These are phyloP conservation scores for Mucor circinelloides DNA, from an alignment of 371 early-diverging fungal genomes.

Conservation along the genomic window DNA sequence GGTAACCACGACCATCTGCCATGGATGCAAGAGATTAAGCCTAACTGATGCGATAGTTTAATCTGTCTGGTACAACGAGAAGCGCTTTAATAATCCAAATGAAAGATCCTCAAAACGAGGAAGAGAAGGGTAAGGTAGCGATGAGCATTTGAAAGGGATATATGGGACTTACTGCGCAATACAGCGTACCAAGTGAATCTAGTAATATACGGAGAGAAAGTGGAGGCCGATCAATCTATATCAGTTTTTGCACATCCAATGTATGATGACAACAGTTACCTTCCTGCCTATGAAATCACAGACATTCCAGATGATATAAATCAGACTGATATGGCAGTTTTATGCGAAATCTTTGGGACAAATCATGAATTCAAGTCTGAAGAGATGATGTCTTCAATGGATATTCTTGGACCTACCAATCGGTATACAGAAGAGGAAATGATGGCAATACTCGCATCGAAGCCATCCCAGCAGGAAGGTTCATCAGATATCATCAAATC, in stretches of 20 bases:
- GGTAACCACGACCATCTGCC: background rate
- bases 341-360: conserved; percentile 11
- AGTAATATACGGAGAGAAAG: background rate
- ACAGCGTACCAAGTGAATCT: background rate
- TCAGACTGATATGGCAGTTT: background rate
- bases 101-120: background rate
- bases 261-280: background rate
- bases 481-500: background rate
- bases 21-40: background rate
- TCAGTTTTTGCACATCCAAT: conserved; percentile 7
- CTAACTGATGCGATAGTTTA: background rate
- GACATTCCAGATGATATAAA: background rate
- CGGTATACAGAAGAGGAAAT: background rate
- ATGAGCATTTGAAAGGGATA: background rate
- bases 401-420: background rate
- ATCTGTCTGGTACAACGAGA: conserved; percentile 11
- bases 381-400: background rate
- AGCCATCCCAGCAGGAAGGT: background rate
- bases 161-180: background rate
- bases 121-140: background rate
- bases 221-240: background rate
- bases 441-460: background rate
- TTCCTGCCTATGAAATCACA: background rate
- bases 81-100: conserved; percentile 8
- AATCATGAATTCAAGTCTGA: background rate